phyloP scores from a whole-genome alignment of 2,329 filamentous ascomycete genomes.

The Stemphylium lycopersici region DNA sequence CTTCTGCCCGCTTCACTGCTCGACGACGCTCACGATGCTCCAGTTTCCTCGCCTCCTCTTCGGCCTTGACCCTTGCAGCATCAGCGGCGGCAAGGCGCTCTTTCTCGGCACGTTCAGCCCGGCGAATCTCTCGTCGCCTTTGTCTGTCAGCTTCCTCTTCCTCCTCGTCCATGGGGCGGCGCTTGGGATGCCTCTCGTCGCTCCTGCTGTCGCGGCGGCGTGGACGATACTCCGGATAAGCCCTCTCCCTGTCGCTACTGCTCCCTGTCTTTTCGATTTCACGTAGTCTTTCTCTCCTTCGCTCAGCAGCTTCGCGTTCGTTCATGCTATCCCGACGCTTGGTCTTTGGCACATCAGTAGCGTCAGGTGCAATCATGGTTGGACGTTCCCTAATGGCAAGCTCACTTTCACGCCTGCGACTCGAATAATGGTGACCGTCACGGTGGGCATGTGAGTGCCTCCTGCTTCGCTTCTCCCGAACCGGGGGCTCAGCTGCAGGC shows the following conservation, averaged over 20 bases:
- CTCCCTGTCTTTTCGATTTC: conserved; percentile 31
- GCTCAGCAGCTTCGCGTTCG: conserved; percentile 30
- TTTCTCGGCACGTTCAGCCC: conserved; percentile 36
- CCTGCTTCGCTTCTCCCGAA: conserved; percentile 35
- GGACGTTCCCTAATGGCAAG: conserved; percentile 37
- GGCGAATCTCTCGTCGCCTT: conserved; percentile 38
- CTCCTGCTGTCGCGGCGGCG: conserved; percentile 35
- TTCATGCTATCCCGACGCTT: conserved; percentile 44
- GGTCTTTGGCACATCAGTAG: conserved; percentile 27
- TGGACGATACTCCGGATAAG: conserved; percentile 35
- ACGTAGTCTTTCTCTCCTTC: conserved; percentile 26
- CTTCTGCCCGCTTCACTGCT: conserved; percentile 32
- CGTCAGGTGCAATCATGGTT: conserved; percentile 17
- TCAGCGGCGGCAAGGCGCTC: conserved; percentile 36
- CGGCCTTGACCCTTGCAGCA: conserved; percentile 26
- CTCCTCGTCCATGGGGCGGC: conserved; percentile 29
- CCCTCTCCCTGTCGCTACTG: conserved; percentile 36
- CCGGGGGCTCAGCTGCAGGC: conserved; percentile 24
- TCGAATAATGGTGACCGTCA: conserved; percentile 35
- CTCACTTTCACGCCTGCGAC: conserved; percentile 41
- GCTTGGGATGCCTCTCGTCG: conserved; percentile 39
- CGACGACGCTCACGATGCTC: conserved; percentile 39
- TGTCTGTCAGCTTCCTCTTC: conserved; percentile 37
- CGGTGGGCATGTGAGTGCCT: conserved; percentile 39
- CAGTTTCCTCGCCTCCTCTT: conserved; percentile 31